phyloP scores from a whole-genome alignment of 345 rosid species.

The Hibiscus trionum region DNA sequence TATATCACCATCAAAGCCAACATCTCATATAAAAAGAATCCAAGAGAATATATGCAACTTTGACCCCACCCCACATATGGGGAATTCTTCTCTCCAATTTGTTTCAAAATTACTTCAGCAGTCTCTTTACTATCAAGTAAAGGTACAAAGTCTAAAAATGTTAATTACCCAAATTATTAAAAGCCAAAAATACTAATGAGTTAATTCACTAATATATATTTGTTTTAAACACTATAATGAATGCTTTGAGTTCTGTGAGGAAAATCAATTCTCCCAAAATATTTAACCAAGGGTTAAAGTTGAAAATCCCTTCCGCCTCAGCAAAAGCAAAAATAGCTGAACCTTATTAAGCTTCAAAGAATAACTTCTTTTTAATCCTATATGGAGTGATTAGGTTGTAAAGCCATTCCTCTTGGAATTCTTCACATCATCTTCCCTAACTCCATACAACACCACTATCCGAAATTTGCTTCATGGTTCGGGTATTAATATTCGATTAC shows the following conservation, averaged over 20 bases:
- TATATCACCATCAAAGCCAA: background rate
- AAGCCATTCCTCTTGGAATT: background rate
- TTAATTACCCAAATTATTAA: background rate
- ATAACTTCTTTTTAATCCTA: no score
- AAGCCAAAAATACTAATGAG: background rate
- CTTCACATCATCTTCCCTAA: background rate
- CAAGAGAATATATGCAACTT: background rate
- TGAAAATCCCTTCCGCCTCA: no score
- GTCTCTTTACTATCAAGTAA: no score
- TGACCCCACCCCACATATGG: background rate
- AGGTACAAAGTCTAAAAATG: no score
- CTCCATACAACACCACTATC: background rate
- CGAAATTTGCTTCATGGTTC: background rate
- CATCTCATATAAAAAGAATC: background rate
- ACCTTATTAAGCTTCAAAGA: no score
- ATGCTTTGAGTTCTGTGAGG: no score
- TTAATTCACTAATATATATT: no score
- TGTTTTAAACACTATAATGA: no score
- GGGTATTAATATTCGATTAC: background rate
- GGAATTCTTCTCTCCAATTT: background rate
- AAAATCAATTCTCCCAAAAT: no score
- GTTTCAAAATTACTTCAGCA: background rate
- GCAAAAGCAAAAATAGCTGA: no score
- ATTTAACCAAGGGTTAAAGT: no score
- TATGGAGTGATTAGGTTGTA: no score